A percentile compares a stretch with the other conserved stretches of the same genome.
phyloP scores from a whole-genome alignment of 495 filamentous ascomycete species.

The Penicillium verhagenii region DNA sequence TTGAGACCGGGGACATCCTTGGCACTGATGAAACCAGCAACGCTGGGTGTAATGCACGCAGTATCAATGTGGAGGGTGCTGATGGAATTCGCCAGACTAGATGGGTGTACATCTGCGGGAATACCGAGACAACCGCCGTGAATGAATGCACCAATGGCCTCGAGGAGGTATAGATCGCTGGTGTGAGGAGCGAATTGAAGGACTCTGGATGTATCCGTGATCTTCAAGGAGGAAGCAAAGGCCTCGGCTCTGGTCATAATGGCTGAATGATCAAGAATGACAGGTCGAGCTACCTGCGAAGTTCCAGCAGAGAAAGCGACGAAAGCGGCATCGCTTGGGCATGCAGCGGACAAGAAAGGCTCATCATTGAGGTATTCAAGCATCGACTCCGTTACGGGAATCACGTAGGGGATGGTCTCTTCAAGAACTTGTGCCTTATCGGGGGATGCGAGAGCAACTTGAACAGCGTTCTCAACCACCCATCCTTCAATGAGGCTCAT shows the following conservation, averaged over 20 bases:
- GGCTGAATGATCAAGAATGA: slow-evolving; percentile 39
- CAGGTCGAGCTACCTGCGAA: slow-evolving; percentile 38
- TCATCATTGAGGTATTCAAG: slow-evolving; percentile 36
- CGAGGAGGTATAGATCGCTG: slow-evolving; percentile 41
- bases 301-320: slow-evolving; percentile 56
- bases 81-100: slow-evolving; percentile 31
- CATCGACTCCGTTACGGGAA: slow-evolving; percentile 37
- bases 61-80: slow-evolving; percentile 34
- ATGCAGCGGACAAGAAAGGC: slow-evolving; percentile 12
- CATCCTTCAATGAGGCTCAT: slow-evolving; percentile 34
- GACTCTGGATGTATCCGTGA: slow-evolving; percentile 51
- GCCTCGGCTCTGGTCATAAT: slow-evolving; percentile 45
- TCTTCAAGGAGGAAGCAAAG: slow-evolving; percentile 45
- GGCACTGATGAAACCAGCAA: slow-evolving; percentile 48
- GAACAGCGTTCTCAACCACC: slow-evolving; percentile 37
- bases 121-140: slow-evolving; percentile 48
- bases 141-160: slow-evolving; percentile 40
- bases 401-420: slow-evolving; percentile 38
- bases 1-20: slow-evolving; percentile 37
- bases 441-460: slow-evolving; percentile 45
- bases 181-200: slow-evolving; percentile 57
- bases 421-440: slow-evolving; percentile 37
- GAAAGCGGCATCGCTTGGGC: slow-evolving; percentile 38
- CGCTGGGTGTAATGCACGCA: slow-evolving; percentile 42
- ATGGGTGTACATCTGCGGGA: slow-evolving; percentile 29